phyloP scores from a whole-genome alignment of 352 stramenopile genomes.

The Plasmopara viticola region DNA sequence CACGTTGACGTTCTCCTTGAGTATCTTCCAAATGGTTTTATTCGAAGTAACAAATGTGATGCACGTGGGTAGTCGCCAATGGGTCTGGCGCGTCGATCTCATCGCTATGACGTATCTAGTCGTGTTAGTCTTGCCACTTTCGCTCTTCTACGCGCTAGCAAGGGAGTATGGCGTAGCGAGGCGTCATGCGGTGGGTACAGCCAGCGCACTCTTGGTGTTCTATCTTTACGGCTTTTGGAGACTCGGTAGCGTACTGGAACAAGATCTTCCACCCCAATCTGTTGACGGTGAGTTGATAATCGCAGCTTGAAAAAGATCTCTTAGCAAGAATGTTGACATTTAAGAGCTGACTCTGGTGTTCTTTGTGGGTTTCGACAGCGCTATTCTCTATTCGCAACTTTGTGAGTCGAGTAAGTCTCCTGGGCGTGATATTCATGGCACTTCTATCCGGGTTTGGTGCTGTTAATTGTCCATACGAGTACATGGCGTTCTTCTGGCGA shows the following conservation, averaged over 20 bases:
- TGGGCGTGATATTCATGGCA: conserved; percentile 80
- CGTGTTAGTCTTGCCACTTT: conserved; percentile 65
- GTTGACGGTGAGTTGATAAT: conserved; percentile 37
- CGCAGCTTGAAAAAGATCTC: neutral
- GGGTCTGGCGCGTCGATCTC: conserved; percentile 69
- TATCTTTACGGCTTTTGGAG: conserved; percentile 79
- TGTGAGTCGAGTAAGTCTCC: conserved; percentile 72
- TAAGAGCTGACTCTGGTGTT: neutral
- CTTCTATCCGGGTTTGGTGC: conserved; percentile 76
- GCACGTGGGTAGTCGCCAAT: conserved; percentile 51
- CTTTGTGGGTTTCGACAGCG: conserved; percentile 16
- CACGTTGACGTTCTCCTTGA: conserved; percentile 72
- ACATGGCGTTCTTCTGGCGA: conserved; percentile 79
- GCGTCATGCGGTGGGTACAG: conserved; percentile 18
- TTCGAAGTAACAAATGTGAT: conserved; percentile 77
- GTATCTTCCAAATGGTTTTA: conserved; percentile 75
- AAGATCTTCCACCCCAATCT: conserved; percentile 31
- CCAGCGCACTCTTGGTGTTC: conserved; percentile 25
- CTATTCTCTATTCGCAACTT: conserved; percentile 77
- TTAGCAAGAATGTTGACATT: neutral
- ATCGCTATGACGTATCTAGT: conserved; percentile 73
- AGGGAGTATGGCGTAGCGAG: conserved; percentile 44
- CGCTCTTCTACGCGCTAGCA: conserved; percentile 71
- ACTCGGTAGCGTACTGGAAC: conserved; percentile 48
- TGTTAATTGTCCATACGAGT: conserved; percentile 83